Conservation (phyloP, 2,329 filamentous ascomycete species). For the Fusarium equiseti region DNA sequence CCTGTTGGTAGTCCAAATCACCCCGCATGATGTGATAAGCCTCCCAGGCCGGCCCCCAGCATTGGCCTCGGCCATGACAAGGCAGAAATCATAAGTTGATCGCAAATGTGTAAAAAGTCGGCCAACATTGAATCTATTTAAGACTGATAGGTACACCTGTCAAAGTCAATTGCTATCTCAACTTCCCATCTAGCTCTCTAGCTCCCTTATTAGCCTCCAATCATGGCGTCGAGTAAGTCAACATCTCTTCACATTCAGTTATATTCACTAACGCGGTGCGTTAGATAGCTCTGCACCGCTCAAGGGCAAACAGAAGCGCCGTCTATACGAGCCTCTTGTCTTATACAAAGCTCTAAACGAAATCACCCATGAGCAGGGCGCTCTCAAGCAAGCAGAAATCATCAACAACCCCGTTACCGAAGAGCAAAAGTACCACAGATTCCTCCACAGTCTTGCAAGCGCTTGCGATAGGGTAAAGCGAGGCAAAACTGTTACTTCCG, state of each 20-base stretch:
- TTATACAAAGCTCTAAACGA: conserved; percentile 44
- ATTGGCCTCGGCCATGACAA: conserved; percentile 27
- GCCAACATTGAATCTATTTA: not conserved
- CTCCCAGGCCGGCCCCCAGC: conserved; percentile 35
- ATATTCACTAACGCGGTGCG: not conserved
- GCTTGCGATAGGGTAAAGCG: conserved; percentile 49
- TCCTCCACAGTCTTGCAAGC: conserved; percentile 50
- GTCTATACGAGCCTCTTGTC: conserved; percentile 49
- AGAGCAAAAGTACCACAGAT: conserved; percentile 45
- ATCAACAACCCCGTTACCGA: conserved; percentile 14
- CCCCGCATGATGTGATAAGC: conserved; percentile 42
- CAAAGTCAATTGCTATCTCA: not conserved
- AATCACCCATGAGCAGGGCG: conserved; percentile 24
- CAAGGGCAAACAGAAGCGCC: conserved; percentile 37
- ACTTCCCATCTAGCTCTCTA: not conserved
- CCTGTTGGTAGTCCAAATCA: conserved; percentile 14
- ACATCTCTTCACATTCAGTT: accelerated
- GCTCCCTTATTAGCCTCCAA: not conserved
- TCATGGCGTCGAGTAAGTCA: conserved; percentile 17
- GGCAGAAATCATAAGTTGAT: not conserved
- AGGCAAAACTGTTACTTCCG: conserved; percentile 49
- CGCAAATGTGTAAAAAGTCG: not conserved
- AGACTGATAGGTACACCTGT: not conserved
- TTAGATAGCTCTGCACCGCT: conserved; percentile 5
- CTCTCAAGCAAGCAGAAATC: not conserved